A percentile compares a stretch with the other conserved stretches of the same genome.
These are phyloP conservation scores for Pyrus betulifolia DNA, from an alignment of 306 rosid species.

Conservation along the genomic window DNA sequence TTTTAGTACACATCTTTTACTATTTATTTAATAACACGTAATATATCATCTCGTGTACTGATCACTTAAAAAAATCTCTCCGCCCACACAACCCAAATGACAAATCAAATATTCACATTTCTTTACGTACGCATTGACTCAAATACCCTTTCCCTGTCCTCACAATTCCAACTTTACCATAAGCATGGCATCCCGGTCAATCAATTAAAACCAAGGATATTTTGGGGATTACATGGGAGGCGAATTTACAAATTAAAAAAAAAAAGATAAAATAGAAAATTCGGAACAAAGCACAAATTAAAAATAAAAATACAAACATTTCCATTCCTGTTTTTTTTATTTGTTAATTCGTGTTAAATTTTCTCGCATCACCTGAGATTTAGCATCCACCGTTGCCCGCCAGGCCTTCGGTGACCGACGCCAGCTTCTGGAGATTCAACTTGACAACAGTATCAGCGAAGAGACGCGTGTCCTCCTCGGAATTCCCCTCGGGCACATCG, in stretches of 20 bases:
- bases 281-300: background rate
- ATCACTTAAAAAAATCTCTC: too few relatives aligned
- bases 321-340: background rate
- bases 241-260: background rate
- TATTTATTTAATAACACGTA: too few relatives aligned
- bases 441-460: conserved; percentile 87
- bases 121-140: conserved; percentile 43
- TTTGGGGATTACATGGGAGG: background rate
- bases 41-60: rapidly evolving
- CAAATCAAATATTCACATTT: conserved; percentile 34
- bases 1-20: too few relatives aligned
- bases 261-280: background rate
- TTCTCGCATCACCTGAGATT: conserved; percentile 19
- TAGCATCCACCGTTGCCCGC: conserved; percentile 48
- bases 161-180: background rate
- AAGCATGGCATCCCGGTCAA: conserved; percentile 12
- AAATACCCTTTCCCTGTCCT: conserved; percentile 28
- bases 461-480: conserved; percentile 89
- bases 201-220: conserved; percentile 16
- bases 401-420: conserved; percentile 69
- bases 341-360: background rate
- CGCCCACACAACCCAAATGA: background rate
- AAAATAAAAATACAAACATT: background rate
- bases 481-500: conserved; percentile 90
- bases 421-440: conserved; percentile 90